These are phyloP conservation scores for Waltergamsia citrina DNA, from an alignment of 2,329 filamentous ascomycete species.

Conservation along the genomic window DNA sequence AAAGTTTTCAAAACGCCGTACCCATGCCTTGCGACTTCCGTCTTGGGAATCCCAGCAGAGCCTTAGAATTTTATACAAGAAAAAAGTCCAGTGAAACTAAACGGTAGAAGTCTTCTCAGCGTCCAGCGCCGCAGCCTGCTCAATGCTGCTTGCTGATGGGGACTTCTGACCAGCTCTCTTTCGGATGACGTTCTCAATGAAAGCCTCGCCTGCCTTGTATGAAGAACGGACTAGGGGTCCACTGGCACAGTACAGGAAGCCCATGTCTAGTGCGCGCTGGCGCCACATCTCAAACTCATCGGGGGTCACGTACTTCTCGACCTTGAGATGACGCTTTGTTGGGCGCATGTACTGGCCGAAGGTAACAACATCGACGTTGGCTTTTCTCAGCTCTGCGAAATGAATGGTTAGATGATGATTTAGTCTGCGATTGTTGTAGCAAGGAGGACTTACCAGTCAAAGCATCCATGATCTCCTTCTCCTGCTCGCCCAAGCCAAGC, in stretches of 20 bases:
- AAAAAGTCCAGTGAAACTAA: slow-evolving; percentile 2
- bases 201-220: slow-evolving; percentile 96
- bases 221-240: slow-evolving; percentile 88
- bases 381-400: slow-evolving; percentile 59
- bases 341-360: slow-evolving; percentile 99
- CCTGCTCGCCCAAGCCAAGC: slow-evolving; percentile 88
- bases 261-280: slow-evolving; percentile 82
- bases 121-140: slow-evolving; percentile 29
- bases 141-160: slow-evolving; percentile 19
- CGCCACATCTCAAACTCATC: slow-evolving; percentile 89
- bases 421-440: background rate
- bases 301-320: slow-evolving; percentile 89
- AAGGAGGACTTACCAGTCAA: slow-evolving; percentile 46
- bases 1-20: background rate
- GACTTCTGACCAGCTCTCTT: slow-evolving; percentile 53
- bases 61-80: background rate
- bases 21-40: background rate
- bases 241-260: slow-evolving; percentile 92
- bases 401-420: slow-evolving; percentile 2
- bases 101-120: slow-evolving; percentile 10
- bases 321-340: slow-evolving; percentile 95
- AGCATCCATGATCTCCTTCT: slow-evolving; percentile 74
- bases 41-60: background rate
- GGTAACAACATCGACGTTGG: slow-evolving; percentile 86
- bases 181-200: slow-evolving; percentile 95